Conservation (phyloP, 768 basidiomycete species). For the Strobilomyces dryophilus region DNA sequence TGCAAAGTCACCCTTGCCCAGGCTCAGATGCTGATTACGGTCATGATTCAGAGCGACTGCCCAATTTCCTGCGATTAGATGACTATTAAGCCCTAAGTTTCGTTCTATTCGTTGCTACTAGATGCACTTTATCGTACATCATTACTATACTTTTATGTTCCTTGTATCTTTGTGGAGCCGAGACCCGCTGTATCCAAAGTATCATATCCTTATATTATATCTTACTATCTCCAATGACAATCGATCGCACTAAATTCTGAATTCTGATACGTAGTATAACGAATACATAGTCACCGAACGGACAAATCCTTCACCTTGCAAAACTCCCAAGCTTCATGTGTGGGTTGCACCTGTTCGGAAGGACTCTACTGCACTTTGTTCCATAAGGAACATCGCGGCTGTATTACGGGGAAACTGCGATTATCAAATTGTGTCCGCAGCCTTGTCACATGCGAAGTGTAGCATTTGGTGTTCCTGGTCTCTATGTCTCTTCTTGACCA, state of each 20-base stretch:
- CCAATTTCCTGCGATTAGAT: slow-evolving; percentile 47
- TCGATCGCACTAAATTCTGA: slow-evolving; percentile 1
- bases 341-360: too few relatives aligned
- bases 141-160: slow-evolving; percentile 11
- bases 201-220: slow-evolving; percentile 17
- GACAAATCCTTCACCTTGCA: too few relatives aligned
- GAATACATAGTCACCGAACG: neutral
- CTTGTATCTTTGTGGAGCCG: slow-evolving; percentile 13
- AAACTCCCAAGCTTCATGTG: too few relatives aligned
- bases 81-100: slow-evolving; percentile 15
- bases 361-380: too few relatives aligned
- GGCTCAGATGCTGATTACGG: neutral
- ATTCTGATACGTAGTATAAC: neutral
- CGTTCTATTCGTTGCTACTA: slow-evolving; percentile 16
- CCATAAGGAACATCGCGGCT: too few relatives aligned
- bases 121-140: slow-evolving; percentile 17
- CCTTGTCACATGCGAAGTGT: too few relatives aligned
- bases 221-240: slow-evolving; percentile 16
- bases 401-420: too few relatives aligned
- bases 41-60: slow-evolving; percentile 43
- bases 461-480: neutral
- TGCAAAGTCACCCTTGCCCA: slow-evolving; percentile 1
- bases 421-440: too few relatives aligned
- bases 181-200: slow-evolving; percentile 20
- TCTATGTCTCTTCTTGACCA: too few relatives aligned